Evolutionary conservation across 2,329 filamentous ascomycete species (phyloP), one percentile per base, ranked within the genome.

Genomic region (Penicillium sp.): DNA sequence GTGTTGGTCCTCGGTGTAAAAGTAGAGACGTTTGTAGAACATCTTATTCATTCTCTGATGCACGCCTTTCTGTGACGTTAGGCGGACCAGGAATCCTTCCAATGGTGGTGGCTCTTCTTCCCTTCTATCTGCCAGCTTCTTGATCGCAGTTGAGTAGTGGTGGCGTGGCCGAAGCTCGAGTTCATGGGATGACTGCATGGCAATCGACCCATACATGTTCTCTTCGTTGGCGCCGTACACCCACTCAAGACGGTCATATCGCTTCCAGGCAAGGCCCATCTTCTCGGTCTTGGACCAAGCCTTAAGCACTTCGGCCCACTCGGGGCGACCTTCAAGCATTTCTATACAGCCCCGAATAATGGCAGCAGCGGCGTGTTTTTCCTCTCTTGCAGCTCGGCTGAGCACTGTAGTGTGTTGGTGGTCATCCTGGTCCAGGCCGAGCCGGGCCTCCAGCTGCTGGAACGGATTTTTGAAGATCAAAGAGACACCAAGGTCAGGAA

Each of bases 171-270:
- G 80, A 39, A 89, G 70, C 68, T 89, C 86, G 16, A 89, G 79
- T 50, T 89, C 86, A 66, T 89, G 86, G 3, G 86, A 85, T 49
- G 80, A 82, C 61, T 84, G 78, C 86, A 89, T 88, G 31, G 84
- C 86, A 61, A 89, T 84, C 0, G 85, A 83, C 35, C 86, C 86
- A 61, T 88, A 88, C 86, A 89, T 89, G 58, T 83, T 84, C 62
- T 85, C 80, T 67, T 89, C 86, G 52, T 87, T 86, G 11, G 78
- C 77, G 16, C 86, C 86, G 69, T 87, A 81, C 5, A 89, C 77
- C 86, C 86, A 89, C 71, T 89, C 86, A 16, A 89, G 74, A 24
- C 86, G 80, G 65, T 89, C 86, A 66, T 89, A 89, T 46, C 86
- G 79, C 70, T 86, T 87, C 86, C 86, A 89, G 3, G 85, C 86